These are phyloP conservation scores for Cucurbita maxima DNA, from an alignment of 306 rosid genomes.

Conservation along the genomic window DNA sequence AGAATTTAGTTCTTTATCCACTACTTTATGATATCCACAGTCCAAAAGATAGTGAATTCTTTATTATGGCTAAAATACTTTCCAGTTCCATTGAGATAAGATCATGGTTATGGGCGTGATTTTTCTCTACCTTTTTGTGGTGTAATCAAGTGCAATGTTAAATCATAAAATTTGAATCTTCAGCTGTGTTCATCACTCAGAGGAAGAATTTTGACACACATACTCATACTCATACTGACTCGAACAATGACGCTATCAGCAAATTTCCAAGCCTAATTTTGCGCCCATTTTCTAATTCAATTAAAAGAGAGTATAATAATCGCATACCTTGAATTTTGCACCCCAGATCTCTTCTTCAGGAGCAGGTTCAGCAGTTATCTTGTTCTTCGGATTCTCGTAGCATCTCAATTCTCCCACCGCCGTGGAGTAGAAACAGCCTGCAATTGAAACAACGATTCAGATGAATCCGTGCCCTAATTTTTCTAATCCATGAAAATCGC, in stretches of 20 bases:
- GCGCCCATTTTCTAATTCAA: background rate
- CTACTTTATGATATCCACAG: background rate
- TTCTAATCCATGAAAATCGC: background rate
- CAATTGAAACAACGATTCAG: background rate
- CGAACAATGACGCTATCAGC: background rate
- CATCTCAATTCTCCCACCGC: slow-evolving; percentile 62
- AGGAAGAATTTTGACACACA: background rate
- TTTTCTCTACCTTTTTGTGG: background rate
- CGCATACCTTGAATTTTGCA: slow-evolving; percentile 30
- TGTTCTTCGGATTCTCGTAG: slow-evolving; percentile 79
- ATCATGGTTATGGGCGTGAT: background rate
- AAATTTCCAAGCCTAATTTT: background rate
- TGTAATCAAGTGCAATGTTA: background rate
- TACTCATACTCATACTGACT: background rate
- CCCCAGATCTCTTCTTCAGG: slow-evolving; percentile 94
- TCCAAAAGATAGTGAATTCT: background rate
- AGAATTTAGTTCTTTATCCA: background rate
- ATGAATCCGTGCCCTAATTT: background rate
- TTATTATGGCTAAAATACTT: background rate
- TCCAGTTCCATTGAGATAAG: background rate
- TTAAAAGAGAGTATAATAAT: too few species aligned
- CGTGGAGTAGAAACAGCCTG: slow-evolving; percentile 74
- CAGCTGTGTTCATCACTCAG: background rate
- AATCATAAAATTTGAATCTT: background rate
- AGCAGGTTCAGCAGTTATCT: slow-evolving; percentile 78